Evolutionary conservation across 805 yeast species (phyloP).

Genomic region (Cyberlindnera xylosilytica): DNA sequence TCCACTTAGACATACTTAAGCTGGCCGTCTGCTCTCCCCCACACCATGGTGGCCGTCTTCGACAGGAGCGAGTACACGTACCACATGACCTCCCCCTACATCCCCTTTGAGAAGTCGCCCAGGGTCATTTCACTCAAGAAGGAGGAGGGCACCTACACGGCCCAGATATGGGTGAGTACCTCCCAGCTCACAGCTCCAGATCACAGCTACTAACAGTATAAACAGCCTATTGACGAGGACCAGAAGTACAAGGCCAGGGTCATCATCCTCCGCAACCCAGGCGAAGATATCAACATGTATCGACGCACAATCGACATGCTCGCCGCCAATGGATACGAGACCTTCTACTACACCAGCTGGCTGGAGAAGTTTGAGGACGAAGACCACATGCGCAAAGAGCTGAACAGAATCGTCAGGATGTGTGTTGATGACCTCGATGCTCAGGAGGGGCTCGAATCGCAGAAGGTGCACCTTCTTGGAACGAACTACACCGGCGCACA

Average conservation of each 20-base stretch:
- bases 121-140: slow-evolving; percentile 11
- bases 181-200: slow-evolving; percentile 1
- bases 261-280: slow-evolving; percentile 20
- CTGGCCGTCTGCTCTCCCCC: not conserved
- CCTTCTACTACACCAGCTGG: slow-evolving; percentile 15
- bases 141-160: slow-evolving; percentile 28
- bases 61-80: not conserved
- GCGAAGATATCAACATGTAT: slow-evolving; percentile 18
- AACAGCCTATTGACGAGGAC: slow-evolving; percentile 16
- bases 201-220: slow-evolving; percentile 6
- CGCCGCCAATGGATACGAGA: slow-evolving; percentile 20
- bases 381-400: slow-evolving; percentile 15
- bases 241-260: slow-evolving; percentile 19
- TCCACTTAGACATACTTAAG: not conserved
- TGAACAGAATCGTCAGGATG: slow-evolving; percentile 18
- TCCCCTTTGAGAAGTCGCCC: slow-evolving; percentile 17
- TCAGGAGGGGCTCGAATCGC: not conserved
- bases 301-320: slow-evolving; percentile 16
- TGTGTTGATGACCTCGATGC: slow-evolving; percentile 20
- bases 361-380: slow-evolving; percentile 10
- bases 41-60: not conserved
- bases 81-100: slow-evolving; percentile 11
- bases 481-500: slow-evolving; percentile 18
- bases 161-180: slow-evolving; percentile 25
- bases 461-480: slow-evolving; percentile 17